Conservation (phyloP, 768 basidiomycete genomes). For the Infundibulicybe gibba region DNA sequence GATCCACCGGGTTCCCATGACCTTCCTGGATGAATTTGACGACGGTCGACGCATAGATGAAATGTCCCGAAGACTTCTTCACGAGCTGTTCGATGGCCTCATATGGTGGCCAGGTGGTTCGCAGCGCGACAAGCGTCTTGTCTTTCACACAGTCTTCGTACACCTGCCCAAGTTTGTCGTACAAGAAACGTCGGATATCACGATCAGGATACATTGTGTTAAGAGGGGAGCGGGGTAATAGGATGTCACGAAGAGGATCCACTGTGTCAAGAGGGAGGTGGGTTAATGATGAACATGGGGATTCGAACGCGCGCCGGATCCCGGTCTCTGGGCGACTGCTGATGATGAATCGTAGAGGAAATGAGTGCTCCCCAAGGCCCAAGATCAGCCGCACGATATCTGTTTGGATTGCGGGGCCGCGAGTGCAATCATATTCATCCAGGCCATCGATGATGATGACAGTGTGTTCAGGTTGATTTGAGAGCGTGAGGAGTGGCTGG, state of each 20-base stretch:
- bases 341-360: background rate
- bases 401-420: slow-evolving; percentile 3
- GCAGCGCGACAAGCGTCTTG: background rate
- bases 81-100: too few relatives aligned
- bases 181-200: too few relatives aligned
- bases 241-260: background rate
- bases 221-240: slow-evolving; percentile 1
- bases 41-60: too few relatives aligned
- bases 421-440: too few relatives aligned
- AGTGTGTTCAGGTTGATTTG: too few relatives aligned
- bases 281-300: slow-evolving; percentile 3
- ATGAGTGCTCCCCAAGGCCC: background rate
- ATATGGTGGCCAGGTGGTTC: too few relatives aligned
- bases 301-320: slow-evolving; percentile 4
- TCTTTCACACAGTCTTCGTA: too few relatives aligned
- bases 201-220: background rate
- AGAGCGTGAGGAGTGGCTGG: too few relatives aligned
- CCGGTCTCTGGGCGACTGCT: too few relatives aligned
- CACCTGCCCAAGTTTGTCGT: too few relatives aligned
- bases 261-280: slow-evolving; percentile 1
- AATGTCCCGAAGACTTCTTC: too few relatives aligned
- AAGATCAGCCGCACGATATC: slow-evolving; percentile 4
- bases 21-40: slow-evolving; percentile 15
- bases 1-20: slow-evolving; percentile 3
- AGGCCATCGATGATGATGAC: slow-evolving; percentile 4